phyloP scores from a whole-genome alignment of 805 yeast genomes.

The Suhomyces sp. region DNA sequence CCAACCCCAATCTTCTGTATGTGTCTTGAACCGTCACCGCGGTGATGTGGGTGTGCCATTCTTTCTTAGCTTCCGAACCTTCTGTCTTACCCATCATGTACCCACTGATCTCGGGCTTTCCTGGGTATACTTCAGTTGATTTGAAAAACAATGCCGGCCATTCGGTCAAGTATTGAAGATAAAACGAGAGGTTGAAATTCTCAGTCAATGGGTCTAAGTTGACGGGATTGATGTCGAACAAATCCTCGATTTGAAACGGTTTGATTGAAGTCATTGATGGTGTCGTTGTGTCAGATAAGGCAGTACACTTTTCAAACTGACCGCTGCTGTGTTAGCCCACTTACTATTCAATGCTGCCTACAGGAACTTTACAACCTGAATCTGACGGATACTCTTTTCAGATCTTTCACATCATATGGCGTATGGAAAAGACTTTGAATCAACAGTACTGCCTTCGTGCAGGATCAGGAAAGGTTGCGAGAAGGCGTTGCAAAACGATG shows the following conservation, averaged over 20 bases:
- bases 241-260: slow-evolving; percentile 86
- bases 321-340: no score
- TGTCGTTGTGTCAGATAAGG: no score
- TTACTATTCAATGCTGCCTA: no score
- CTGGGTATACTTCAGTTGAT: slow-evolving; percentile 45
- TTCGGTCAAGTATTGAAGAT: slow-evolving; percentile 72
- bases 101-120: slow-evolving; percentile 46
- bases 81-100: slow-evolving; percentile 97
- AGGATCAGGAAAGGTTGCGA: no score
- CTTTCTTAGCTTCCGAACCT: slow-evolving; percentile 61
- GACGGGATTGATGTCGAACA: slow-evolving; percentile 68
- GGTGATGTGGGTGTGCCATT: slow-evolving; percentile 96
- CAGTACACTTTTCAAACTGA: no score
- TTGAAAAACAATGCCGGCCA: slow-evolving; percentile 94
- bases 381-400: no score
- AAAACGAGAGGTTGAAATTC: slow-evolving; percentile 81
- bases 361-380: no score
- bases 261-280: slow-evolving; percentile 88
- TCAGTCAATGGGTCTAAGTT: slow-evolving; percentile 91
- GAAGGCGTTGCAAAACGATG: no score
- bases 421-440: no score
- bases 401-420: no score
- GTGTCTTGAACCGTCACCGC: slow-evolving; percentile 88
- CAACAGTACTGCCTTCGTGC: no score
- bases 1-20: slow-evolving; percentile 83